Evolutionary conservation across 768 basidiomycete species (phyloP).

Genomic region (Termitomyces bulborhizus): DNA sequence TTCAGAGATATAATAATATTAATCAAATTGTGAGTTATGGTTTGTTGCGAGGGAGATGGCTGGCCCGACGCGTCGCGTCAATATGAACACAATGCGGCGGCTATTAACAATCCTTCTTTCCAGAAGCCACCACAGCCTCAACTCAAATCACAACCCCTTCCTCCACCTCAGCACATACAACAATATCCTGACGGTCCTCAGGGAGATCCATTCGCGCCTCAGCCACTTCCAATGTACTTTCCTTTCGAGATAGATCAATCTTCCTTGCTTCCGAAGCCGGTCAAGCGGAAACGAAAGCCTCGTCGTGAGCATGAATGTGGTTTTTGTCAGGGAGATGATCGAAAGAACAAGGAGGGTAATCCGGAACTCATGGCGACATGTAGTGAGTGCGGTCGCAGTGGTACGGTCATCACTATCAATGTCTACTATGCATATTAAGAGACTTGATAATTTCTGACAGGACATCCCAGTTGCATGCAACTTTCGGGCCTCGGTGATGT

Average conservation of each 20-base stretch:
- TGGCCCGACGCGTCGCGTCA: slow-evolving; percentile 65
- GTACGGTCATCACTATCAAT: slow-evolving; percentile 34
- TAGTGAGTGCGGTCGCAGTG: slow-evolving; percentile 75
- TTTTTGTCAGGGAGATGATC: slow-evolving; percentile 68
- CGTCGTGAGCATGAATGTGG: slow-evolving; percentile 64
- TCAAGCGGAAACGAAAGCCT: slow-evolving; percentile 39
- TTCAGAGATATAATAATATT: slow-evolving; percentile 17
- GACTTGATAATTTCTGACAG: slow-evolving; percentile 28
- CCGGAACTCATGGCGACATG: slow-evolving; percentile 75
- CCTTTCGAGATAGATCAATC: slow-evolving; percentile 39
- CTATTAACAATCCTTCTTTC: slow-evolving; percentile 20
- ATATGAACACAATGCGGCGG: slow-evolving; percentile 19
- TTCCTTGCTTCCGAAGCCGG: slow-evolving; percentile 36
- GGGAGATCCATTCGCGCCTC: slow-evolving; percentile 79
- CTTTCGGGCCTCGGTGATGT: slow-evolving; percentile 49
- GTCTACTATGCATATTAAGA: not conserved
- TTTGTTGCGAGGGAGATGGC: slow-evolving; percentile 17
- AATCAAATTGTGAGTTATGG: slow-evolving; percentile 31
- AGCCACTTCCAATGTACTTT: slow-evolving; percentile 45
- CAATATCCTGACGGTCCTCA: slow-evolving; percentile 73
- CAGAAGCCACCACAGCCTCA: slow-evolving; percentile 21
- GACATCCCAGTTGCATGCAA: slow-evolving; percentile 84
- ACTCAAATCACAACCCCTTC: slow-evolving; percentile 17
- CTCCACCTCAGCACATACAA: slow-evolving; percentile 27
- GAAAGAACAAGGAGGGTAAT: slow-evolving; percentile 47